These are phyloP conservation scores for Rhizophagus sp. DNA, from an alignment of 192 early-diverging fungal species.

Conservation along the genomic window DNA sequence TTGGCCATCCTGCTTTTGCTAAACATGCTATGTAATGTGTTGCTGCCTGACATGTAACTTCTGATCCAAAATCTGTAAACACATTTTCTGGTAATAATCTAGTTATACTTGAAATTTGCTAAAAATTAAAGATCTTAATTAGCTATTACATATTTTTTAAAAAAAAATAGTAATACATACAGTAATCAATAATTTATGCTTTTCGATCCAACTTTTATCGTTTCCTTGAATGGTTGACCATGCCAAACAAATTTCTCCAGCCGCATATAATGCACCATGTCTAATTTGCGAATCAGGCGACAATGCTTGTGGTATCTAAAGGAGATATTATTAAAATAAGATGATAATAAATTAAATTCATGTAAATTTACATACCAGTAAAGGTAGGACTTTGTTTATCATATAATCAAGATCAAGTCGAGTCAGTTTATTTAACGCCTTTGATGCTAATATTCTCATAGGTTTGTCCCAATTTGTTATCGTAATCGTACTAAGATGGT, in stretches of 20 bases:
- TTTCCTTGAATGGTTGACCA: constrained; percentile 33
- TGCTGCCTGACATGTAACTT: constrained; percentile 52
- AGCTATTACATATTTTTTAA: no score
- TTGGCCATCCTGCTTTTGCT: constrained; percentile 45
- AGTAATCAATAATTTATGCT: constrained; percentile 20
- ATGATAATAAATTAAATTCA: no score
- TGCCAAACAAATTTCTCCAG: constrained; percentile 61
- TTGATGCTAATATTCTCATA: constrained; percentile 77
- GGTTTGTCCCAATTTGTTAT: constrained; percentile 86
- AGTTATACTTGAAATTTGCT: constrained; percentile 45
- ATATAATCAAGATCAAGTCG: constrained; percentile 59
- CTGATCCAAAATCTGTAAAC: constrained; percentile 63
- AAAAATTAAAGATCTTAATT: neutral
- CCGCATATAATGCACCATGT: constrained; percentile 63
- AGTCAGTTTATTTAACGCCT: constrained; percentile 68
- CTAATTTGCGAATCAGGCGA: constrained; percentile 51
- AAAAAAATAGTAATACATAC: constrained; percentile 13
- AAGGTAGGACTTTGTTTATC: constrained; percentile 53
- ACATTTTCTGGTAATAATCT: constrained; percentile 39
- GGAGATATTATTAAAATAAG: neutral
- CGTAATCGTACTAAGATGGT: constrained; percentile 67
- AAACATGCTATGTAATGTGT: constrained; percentile 54
- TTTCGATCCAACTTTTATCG: constrained; percentile 31
- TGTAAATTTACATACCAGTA: constrained; percentile 49
- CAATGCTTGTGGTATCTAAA: constrained; percentile 48